Base-by-base conservation (phyloP, 1,284 basidiomycete genomes). In the Schizopora paradoxa region DNA sequence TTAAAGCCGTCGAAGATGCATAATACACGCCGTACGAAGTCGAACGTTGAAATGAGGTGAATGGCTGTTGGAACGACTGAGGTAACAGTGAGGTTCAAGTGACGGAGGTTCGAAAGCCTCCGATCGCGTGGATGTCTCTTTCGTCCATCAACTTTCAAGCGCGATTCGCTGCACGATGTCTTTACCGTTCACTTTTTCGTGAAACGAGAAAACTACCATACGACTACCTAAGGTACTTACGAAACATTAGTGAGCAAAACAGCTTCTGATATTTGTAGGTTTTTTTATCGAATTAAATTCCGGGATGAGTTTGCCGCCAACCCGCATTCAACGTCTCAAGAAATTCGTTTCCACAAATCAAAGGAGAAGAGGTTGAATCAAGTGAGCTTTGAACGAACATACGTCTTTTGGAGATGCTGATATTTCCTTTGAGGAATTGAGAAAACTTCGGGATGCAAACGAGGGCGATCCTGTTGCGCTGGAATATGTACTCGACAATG, bases 231-330 rank as follows among this genome's bases (percentile, higher is more conserved):
- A 73, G 75, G 82, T 81, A 52, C 8, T 42, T 67, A 25, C 8
- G 29, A 23, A 41, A 18, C 8, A 35, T 43, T 26, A 37, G 31
- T 26, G 11, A 48, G 6, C 23, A 13, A 23, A 39, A 7, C 33
- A 41, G 42, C 51, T 34, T 57, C 49, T 56, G 46, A 38, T 32
- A 39, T 48, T 7, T 34, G 6, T 54, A 88, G 86, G 23, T 69
- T 73, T 47, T 86, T 86, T 61, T 87, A 78, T 62, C 72, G 68
- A 47, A 59, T 82, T 44, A 81, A 79, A 56, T 71, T 72, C 29
- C 65, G 67, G 31, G 76, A 85, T 57, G 81, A 82, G 58, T 65
- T 82, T 41, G 43, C 54, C 34, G 45, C 56, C 28, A 44, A 45
- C 36, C 35, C 63, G 45, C 29, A 55, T 73, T 18, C 34, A 66